phyloP scores from a whole-genome alignment of 2,329 filamentous ascomycete species.

The Cladosporium velox region DNA sequence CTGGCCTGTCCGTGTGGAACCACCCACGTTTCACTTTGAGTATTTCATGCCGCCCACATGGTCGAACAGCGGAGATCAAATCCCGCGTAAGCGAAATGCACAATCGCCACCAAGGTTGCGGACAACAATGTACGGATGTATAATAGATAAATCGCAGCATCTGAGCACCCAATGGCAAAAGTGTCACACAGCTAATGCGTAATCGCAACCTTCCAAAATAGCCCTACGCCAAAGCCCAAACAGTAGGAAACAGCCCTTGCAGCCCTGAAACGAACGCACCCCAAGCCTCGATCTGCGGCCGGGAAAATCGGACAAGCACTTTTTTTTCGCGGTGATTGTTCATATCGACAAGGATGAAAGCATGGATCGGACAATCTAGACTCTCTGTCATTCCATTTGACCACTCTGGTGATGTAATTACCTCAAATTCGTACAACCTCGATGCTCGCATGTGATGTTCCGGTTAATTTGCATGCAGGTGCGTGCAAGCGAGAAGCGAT shows the following conservation, averaged over 20 bases:
- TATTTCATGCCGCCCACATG: neutral
- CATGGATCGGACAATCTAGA: neutral
- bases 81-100: neutral
- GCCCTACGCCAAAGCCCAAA: neutral
- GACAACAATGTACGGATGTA: neutral
- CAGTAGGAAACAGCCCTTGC: neutral
- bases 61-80: neutral
- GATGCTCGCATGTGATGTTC: neutral
- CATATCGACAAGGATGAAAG: neutral
- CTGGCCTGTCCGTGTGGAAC: constrained; percentile 5
- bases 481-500: neutral
- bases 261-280: neutral
- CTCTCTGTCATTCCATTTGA: neutral
- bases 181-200: neutral
- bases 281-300: constrained; percentile 7
- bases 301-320: constrained; percentile 1
- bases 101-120: neutral
- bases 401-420: neutral
- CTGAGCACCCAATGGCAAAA: neutral
- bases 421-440: neutral
- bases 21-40: constrained; percentile 12
- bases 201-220: neutral
- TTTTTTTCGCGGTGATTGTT: neutral
- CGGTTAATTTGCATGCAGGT: neutral
- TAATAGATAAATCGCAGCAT: neutral